Evolutionary conservation across 768 basidiomycete species (phyloP).

Genomic region (Kondoa subrosea): DNA sequence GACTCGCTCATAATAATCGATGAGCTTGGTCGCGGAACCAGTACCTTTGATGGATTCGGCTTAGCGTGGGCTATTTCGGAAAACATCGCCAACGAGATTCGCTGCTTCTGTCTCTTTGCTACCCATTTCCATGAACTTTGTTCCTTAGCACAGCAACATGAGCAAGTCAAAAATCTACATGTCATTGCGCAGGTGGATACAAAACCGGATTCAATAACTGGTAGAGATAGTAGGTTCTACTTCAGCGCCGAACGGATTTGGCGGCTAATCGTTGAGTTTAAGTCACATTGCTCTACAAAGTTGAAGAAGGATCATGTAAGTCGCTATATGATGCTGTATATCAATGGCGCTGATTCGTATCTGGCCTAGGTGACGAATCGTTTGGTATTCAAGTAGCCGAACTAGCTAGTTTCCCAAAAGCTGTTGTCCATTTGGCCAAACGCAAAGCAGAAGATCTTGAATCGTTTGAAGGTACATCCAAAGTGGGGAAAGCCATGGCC

Average conservation of each 20-base stretch:
- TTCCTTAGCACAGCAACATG: slow-evolving; percentile 64
- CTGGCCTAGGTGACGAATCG: slow-evolving; percentile 65
- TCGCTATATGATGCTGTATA: not conserved
- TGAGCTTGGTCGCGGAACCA: slow-evolving; percentile 80
- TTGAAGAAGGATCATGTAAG: slow-evolving; percentile 49
- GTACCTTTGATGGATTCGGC: slow-evolving; percentile 93
- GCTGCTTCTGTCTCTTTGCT: slow-evolving; percentile 87
- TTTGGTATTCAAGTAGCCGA: slow-evolving; percentile 97
- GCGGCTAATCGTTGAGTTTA: not conserved
- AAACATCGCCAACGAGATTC: slow-evolving; percentile 85
- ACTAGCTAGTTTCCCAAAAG: slow-evolving; percentile 92
- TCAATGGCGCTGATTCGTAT: not conserved
- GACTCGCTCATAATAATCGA: slow-evolving; percentile 94
- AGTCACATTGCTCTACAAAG: slow-evolving; percentile 47
- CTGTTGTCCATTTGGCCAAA: slow-evolving; percentile 56
- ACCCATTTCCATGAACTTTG: slow-evolving; percentile 95
- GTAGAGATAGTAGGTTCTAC: slow-evolving; percentile 47
- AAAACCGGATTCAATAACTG: slow-evolving; percentile 33
- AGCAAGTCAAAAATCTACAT: slow-evolving; percentile 82
- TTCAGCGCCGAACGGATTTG: not conserved
- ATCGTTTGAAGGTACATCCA: slow-evolving; percentile 46
- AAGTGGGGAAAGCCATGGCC: not conserved
- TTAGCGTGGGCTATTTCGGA: slow-evolving; percentile 98
- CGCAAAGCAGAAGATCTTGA: slow-evolving; percentile 56
- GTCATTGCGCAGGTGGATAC: slow-evolving; percentile 78